phyloP scores from a whole-genome alignment of 805 yeast genomes.

The Jamesozyma jinghongensis region DNA sequence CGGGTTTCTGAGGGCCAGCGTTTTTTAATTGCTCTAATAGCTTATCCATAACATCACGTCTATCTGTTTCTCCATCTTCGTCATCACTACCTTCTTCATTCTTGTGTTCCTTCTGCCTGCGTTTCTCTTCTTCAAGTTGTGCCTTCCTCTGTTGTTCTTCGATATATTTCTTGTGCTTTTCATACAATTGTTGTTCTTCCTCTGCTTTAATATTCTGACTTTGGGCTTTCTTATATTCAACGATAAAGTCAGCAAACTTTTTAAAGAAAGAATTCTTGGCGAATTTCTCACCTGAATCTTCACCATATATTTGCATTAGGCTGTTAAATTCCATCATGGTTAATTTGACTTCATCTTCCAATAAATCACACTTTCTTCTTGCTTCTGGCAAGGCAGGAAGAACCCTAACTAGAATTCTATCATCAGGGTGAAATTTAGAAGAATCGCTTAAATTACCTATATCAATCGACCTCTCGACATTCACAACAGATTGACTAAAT shows the following conservation, averaged over 20 bases:
- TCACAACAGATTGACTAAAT: conserved; percentile 50
- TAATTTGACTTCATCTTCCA: conserved; percentile 53
- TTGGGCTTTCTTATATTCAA: conserved; percentile 72
- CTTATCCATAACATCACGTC: conserved; percentile 65
- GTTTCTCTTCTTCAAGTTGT: conserved; percentile 14
- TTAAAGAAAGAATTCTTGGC: conserved; percentile 63
- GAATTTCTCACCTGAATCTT: conserved; percentile 61
- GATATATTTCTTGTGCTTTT: conserved; percentile 56
- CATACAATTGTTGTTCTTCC: conserved; percentile 70
- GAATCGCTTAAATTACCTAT: conserved; percentile 83
- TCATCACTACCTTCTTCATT: conserved; percentile 6
- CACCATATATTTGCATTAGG: conserved; percentile 84
- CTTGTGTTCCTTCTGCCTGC: conserved; percentile 5
- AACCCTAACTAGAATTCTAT: conserved; percentile 54
- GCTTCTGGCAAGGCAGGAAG: conserved; percentile 68
- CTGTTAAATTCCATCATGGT: conserved; percentile 58
- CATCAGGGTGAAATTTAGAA: conserved; percentile 72
- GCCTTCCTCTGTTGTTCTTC: conserved; percentile 28
- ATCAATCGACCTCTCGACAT: conserved; percentile 63
- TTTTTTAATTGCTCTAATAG: conserved; percentile 79
- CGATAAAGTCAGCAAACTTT: conserved; percentile 70
- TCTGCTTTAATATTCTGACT: conserved; percentile 71
- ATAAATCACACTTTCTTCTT: conserved; percentile 52
- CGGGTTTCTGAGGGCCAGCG: conserved; percentile 70
- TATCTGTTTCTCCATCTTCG: conserved; percentile 18